Evolutionary conservation across 2,329 filamentous ascomycete genomes (phyloP).

Genomic region (Colletotrichum scovillei): DNA sequence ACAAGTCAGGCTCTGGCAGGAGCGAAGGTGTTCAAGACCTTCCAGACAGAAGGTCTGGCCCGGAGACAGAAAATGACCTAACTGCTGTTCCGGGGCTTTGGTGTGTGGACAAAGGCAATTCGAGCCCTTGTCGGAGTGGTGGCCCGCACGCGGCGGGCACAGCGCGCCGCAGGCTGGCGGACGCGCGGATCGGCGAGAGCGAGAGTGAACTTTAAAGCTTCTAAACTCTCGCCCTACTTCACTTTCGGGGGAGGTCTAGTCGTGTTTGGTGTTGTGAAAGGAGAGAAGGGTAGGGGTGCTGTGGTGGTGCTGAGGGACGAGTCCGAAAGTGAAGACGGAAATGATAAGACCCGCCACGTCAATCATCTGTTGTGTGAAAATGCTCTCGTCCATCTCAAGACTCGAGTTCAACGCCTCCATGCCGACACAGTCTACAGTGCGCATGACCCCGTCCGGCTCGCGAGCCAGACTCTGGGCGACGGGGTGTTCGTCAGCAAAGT

Average conservation of each 20-base stretch:
- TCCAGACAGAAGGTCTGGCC: background rate
- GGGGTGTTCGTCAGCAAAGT: too few relatives aligned
- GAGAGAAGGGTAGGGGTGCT: background rate
- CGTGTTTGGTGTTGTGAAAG: background rate
- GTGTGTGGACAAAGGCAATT: background rate
- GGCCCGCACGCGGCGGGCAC: background rate
- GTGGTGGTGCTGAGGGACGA: background rate
- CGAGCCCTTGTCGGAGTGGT: background rate
- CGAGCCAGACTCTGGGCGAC: too few relatives aligned
- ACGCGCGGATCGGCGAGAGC: background rate
- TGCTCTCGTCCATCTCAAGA: too few relatives aligned
- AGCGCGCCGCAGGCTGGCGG: background rate
- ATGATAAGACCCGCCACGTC: constrained; percentile 1
- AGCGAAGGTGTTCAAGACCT: background rate
- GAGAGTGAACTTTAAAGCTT: constrained; percentile 5
- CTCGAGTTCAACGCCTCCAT: too few relatives aligned
- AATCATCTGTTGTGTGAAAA: too few relatives aligned
- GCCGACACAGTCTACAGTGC: too few relatives aligned
- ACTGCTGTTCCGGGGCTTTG: background rate
- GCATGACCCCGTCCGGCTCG: too few relatives aligned
- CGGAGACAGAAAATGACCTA: background rate
- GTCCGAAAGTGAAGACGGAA: background rate
- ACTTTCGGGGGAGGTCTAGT: constrained; percentile 4
- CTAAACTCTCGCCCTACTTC: background rate
- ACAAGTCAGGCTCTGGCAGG: background rate